Base-by-base conservation (phyloP, 116 monocot genomes). In the Cymodocea nodosa region DNA sequence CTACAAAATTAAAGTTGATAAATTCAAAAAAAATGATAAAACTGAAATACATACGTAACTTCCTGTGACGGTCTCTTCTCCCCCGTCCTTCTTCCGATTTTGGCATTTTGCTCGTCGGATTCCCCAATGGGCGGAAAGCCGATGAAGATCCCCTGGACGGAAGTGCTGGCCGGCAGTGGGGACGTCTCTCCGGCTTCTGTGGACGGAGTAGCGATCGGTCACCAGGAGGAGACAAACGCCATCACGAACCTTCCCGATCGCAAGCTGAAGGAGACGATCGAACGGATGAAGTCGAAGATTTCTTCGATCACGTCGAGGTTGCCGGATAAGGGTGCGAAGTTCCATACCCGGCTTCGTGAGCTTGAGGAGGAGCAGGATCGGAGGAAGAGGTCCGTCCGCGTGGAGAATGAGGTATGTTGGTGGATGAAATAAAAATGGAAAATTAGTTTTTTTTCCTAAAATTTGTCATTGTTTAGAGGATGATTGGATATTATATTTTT, bases 331-430 rank as follows among this genome's bases (percentile, higher is more conserved):
- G 73, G 73, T 4, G 35, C 15, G 30, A 73, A 73, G 73, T 49
- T 66, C 50, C 58, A 6, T 6, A 16, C 18, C 5, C 11, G 4
- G 5, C 63, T 72, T 6, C 11, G 54, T 12, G 23, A 55, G 55
- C 39, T 72, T 8, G 72, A 64, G 64, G 72, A 72, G 48, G 72
- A 72, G 64, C 17, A 23, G 64, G 64, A 72, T 54, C 72, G 56
- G 72, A 51, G 71, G 54, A 39, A 16, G 56, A 44, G 18, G 25
- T 9, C 54, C 18, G 51, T 18, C 35, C 51, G 5, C 0, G 35
- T 18, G 49, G 16, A 35, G 19, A 35, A 53, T 5, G 19, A 67
- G 67, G 54, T 67, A 67, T n/a, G 8, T 15, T 30, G 44, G 12
- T 8, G 12, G 44, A 44, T 44, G 44, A 12, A 44, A 7, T 30